Evolutionary conservation across 352 stramenopile genomes (phyloP), one percentile per base, ranked within the genome.

Genomic region (Globisporangium yorkense): DNA sequence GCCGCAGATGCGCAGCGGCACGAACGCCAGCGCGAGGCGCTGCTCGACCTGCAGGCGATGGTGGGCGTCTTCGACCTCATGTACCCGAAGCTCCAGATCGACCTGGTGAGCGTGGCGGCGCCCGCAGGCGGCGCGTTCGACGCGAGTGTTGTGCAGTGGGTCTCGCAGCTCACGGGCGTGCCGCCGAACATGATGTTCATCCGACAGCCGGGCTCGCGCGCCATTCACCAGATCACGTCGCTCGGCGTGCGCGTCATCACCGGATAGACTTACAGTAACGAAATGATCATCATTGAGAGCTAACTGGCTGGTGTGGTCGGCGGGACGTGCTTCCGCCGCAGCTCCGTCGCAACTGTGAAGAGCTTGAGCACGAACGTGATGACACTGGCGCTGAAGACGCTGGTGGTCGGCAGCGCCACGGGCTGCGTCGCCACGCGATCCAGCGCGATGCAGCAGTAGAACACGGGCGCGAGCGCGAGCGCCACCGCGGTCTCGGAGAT

Each of bases 131-230:
- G 47, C 43, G 69, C 86, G 18, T 87, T 87, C 67, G 67, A 66
- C 21, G 79, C 85, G 6, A 68, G 71, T 15, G 68, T 87, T 33
- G 84, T 97, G 40, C 72, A 92, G 63, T 96, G 84, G 78, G 46
- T 95, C 40, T 70, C 66, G 9, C 58, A 70, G 39, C 69, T 77
- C 31, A 77, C 93, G 55, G 70, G 74, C 12, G 74, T 96, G 33
- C 72, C 74, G 3, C 76, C 76, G 54, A 94, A 93, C 67, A 86
- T 89, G 72, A 95, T 96, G 81, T 97, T 97, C 70, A 96, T 96
- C 66, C 79, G 68, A 18, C 88, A 89, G 61, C 84, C 87, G 2
- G 79, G 93, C 62, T 71, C 87, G 50, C 48, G 67, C 7, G 77
- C 56, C n/a, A 66, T 65, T 5, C 83, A 94, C 58, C 84, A 84